Evolutionary conservation across 139 green algal species (phyloP), one percentile per base, ranked within the genome.

Genomic region (Chlamydomonas sp.): DNA sequence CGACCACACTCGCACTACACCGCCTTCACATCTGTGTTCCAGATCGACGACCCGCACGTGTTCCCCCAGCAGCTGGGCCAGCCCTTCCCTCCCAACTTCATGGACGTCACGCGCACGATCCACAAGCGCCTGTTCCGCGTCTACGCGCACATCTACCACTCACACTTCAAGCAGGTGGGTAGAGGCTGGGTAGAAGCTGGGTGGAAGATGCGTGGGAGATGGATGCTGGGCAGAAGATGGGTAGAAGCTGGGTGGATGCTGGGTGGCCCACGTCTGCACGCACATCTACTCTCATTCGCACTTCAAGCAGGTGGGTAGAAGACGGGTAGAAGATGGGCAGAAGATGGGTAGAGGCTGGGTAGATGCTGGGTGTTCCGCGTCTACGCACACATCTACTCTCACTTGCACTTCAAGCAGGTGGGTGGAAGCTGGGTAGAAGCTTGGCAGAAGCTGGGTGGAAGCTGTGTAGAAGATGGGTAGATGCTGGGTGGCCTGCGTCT

Each of bases 91-190:
- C 74, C 71, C 24, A 87, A 92, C 79, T 99, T 99, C 70, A 58
- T 83, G 73, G 83, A 93, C n/a, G 85, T 97, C 31, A 83, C 85
- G 28, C 76, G 80, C 39, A 95, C 84, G 35, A 97, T 99, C 36
- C 95, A 95, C 76, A 98, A 96, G 80, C 84, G 94, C 2, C 82
- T 99, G n/a, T 99, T 99, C 84, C 81, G 94, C 1, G 94, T 99
- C 6, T 99, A 98, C 72, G 94, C 89, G 1, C 94, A 99, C 86
- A 97, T 99, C 13, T 99, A 99, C 78, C 95, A 98, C 79, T 93
- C 84, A 4, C 94, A 99, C 80, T 99, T 99, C 84, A 83, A 89
- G 74, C 39, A 87, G 29, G 73, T 94, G n/a, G n/a, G n/a, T n/a
- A n/a, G n/a, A n/a, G n/a, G n/a, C n/a, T 8, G 10, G 8, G 39